phyloP scores from a whole-genome alignment of 169 alveolate genomes.

The Hammondia hammondi region DNA sequence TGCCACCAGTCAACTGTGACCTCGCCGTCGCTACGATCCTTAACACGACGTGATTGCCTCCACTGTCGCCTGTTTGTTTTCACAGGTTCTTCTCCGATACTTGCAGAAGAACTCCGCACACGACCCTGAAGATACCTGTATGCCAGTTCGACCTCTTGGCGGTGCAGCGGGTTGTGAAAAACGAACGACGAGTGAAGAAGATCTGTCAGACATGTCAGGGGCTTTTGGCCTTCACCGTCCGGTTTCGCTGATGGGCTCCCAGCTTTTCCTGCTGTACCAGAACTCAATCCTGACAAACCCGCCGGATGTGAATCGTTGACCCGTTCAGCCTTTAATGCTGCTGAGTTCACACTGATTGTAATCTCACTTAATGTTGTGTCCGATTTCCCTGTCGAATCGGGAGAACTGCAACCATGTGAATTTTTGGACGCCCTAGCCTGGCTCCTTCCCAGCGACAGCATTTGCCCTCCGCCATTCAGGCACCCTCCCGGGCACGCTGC shows the following conservation, averaged over 20 bases:
- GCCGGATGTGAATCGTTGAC: neutral
- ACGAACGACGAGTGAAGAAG: neutral
- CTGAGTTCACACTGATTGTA: neutral
- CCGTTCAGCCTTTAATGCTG: neutral
- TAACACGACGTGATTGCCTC: neutral
- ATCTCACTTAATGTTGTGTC: neutral
- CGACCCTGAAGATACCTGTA: conserved; percentile 10
- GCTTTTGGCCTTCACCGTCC: neutral
- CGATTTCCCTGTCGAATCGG: neutral
- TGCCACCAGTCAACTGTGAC: conserved; percentile 5
- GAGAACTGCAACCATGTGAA: neutral
- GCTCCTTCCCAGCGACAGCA: neutral
- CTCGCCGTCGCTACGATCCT: neutral
- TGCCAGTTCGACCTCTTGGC: neutral
- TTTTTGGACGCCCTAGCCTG: neutral
- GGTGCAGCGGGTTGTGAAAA: neutral
- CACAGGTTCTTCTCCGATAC: neutral
- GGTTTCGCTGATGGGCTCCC: neutral
- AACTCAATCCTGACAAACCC: neutral
- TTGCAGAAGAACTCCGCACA: neutral
- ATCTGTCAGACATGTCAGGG: neutral
- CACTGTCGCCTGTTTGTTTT: neutral
- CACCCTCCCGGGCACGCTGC: conserved; percentile 96
- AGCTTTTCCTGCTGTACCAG: neutral
- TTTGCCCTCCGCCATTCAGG: conserved; percentile 92